Evolutionary conservation across 2,329 filamentous ascomycete species (phyloP), one percentile per base, ranked within the genome.

Genomic region (Stenocarpella maydis): DNA sequence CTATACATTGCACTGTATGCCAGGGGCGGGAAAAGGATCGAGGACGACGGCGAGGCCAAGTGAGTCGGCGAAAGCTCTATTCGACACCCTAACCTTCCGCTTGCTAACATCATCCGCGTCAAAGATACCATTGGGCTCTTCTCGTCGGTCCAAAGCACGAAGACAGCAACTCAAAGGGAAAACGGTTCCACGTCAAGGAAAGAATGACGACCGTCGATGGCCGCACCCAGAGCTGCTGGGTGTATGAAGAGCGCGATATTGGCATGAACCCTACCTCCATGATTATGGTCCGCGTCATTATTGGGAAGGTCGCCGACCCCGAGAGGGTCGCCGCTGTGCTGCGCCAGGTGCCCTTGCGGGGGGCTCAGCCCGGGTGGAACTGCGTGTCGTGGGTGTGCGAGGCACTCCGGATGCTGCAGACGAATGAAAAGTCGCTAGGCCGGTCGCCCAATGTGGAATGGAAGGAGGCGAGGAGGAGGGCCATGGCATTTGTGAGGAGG

Each of bases 121-220:
- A 45, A 31, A 77, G 75, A 64, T 77, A 77, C 66, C 75, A 77
- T 61, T 77, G 75, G 76, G 76, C 69, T n/a, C 72, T 77, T 24
- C 58, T 77, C 4, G 71, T 75, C 37, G 76, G 76, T 47, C 76
- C 76, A 1, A 77, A 77, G 55, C 8, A 47, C 10, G 61, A 67
- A 34, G 31, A 67, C 26, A 39, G 31, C 31, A 54, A 67, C 52
- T 67, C 65, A 8, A 67, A 41, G 9, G 65, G 65, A 5, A 67
- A 67, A 17, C 52, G 65, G 3, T 67, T 58, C 52, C 65, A 67
- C 52, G 52, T 67, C 52, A 67, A 67, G 21, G 52, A 67, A 31
- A 58, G 31, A 4, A 67, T 67, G 52, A 49, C 24, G 4, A 55
- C 43, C 34, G 28, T 58, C 10, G 31, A 41, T 15, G 65, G 65